phyloP scores from a whole-genome alignment of 441 rosid species.

The Metrosideros polymorpha region DNA sequence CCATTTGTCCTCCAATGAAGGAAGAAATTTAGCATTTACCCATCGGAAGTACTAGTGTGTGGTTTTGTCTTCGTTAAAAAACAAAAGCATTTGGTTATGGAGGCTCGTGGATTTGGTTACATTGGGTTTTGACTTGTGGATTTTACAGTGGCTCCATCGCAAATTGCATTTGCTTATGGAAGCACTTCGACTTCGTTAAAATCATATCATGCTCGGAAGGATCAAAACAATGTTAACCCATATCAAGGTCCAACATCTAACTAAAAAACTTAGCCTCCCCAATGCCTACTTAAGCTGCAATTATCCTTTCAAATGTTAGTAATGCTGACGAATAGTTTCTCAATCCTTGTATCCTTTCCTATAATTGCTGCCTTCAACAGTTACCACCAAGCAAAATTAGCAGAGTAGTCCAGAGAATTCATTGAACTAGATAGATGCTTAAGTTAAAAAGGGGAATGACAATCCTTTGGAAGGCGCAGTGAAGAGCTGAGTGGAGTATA shows the following conservation, averaged over 20 bases:
- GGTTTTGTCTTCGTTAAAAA: not conserved
- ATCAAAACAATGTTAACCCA: conserved; percentile 3
- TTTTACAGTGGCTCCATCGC: conserved; percentile 39
- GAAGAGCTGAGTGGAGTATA: not conserved
- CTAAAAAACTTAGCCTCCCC: conserved; percentile 1
- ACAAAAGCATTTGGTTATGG: not conserved
- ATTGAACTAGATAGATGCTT: not conserved
- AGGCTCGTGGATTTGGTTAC: not conserved
- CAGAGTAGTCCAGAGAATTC: not conserved
- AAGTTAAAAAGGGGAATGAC: not conserved
- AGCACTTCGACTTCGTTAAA: conserved; percentile 31
- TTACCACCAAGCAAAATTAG: not conserved
- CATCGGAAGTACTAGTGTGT: not conserved
- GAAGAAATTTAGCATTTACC: not conserved
- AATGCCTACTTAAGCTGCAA: not conserved
- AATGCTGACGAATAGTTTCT: not conserved
- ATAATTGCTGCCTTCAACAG: not conserved
- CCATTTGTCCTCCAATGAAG: not conserved
- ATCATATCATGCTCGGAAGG: conserved; percentile 23
- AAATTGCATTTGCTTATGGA: conserved; percentile 59
- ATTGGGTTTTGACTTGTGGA: not conserved
- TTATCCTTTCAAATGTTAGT: not conserved
- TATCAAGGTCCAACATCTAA: conserved; percentile 13
- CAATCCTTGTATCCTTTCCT: not conserved
- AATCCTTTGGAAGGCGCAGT: not conserved